These are phyloP conservation scores for Phytophthora fragariae DNA, from an alignment of 352 stramenopile genomes.

Conservation along the genomic window DNA sequence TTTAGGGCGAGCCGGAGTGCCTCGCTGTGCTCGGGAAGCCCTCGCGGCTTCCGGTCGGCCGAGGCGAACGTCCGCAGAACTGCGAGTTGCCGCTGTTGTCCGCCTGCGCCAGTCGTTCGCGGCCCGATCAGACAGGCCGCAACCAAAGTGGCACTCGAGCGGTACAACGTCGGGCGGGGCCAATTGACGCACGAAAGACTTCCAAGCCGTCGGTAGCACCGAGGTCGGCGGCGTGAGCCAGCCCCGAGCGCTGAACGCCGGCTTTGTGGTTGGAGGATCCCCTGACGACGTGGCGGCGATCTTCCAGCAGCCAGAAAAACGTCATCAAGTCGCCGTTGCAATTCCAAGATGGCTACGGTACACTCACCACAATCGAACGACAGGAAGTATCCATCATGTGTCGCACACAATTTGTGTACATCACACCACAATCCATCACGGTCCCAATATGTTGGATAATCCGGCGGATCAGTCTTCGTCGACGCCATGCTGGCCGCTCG, in stretches of 20 bases:
- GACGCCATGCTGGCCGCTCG: constrained; percentile 21
- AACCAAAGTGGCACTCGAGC: constrained; percentile 22
- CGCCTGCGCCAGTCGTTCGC: constrained; percentile 36
- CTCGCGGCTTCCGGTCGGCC: constrained; percentile 19
- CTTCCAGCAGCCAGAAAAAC: constrained; percentile 2
- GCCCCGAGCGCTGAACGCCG: neutral
- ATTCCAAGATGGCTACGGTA: no score
- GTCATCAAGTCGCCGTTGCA: no score
- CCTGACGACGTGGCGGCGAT: constrained; percentile 16
- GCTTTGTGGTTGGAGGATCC: constrained; percentile 19
- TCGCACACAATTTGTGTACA: neutral
- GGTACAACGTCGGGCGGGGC: constrained; percentile 8
- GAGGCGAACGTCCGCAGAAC: constrained; percentile 37
- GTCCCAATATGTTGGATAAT: constrained; percentile 23
- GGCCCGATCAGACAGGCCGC: constrained; percentile 30
- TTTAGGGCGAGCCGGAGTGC: constrained; percentile 17
- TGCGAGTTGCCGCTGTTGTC: constrained; percentile 13
- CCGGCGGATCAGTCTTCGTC: constrained; percentile 11
- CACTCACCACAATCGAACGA: constrained; percentile 18
- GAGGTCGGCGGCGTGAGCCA: neutral
- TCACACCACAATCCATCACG: neutral
- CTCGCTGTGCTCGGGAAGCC: neutral
- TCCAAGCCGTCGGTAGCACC: neutral
- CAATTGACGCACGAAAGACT: constrained; percentile 7
- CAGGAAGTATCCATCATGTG: no score